Conservation (phyloP, 1,139 yeast species). For the Suhomyces panamericanus region DNA sequence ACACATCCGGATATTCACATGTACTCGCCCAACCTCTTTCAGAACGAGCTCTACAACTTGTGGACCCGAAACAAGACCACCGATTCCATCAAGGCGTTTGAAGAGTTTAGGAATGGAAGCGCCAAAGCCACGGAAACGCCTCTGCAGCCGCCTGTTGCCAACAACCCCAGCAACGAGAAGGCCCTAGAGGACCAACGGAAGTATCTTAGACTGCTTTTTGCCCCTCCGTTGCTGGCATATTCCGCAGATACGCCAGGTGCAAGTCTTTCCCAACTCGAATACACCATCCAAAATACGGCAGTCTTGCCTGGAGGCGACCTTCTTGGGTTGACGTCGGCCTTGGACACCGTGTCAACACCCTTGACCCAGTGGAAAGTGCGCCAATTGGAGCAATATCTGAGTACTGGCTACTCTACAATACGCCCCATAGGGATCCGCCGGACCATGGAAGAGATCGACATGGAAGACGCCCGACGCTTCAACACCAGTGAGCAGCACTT, state of each 20-base stretch:
- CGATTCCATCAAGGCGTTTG: constrained; percentile 10
- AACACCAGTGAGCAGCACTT: constrained; percentile 17
- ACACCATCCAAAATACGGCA: constrained; percentile 28
- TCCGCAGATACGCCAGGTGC: constrained; percentile 55
- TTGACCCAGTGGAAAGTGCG: constrained; percentile 39
- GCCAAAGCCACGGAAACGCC: constrained; percentile 1
- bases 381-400: constrained; percentile 43
- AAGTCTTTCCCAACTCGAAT: constrained; percentile 31
- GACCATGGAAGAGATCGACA: constrained; percentile 52
- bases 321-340: constrained; percentile 1
- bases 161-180: constrained; percentile 15
- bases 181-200: constrained; percentile 21
- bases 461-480: constrained; percentile 20
- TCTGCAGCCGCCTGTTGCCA: not conserved
- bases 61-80: constrained; percentile 31
- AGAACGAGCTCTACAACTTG: constrained; percentile 43
- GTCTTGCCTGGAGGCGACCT: constrained; percentile 12
- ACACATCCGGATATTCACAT: constrained; percentile 19
- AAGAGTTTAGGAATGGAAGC: constrained; percentile 9
- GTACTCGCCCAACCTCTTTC: constrained; percentile 48
- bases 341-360: constrained; percentile 19
- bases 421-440: constrained; percentile 57
- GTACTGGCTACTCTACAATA: constrained; percentile 50
- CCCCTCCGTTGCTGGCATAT: constrained; percentile 57
- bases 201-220: constrained; percentile 30